These are phyloP conservation scores for Neoarthrinium moseri DNA, from an alignment of 2,329 filamentous ascomycete species.

Conservation along the genomic window DNA sequence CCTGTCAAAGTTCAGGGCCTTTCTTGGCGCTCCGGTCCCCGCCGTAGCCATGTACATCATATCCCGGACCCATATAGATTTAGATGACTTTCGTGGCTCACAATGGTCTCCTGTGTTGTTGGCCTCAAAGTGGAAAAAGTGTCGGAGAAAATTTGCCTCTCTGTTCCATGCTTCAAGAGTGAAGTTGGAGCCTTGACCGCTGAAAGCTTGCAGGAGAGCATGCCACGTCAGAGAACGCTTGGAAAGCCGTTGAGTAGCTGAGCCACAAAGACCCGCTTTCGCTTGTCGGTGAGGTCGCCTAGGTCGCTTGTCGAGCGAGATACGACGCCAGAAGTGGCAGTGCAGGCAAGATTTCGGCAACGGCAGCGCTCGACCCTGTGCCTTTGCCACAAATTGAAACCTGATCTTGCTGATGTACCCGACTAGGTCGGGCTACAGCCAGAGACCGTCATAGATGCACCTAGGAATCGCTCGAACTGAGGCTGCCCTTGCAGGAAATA, in stretches of 20 bases:
- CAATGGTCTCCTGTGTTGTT: neutral
- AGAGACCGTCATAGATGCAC: neutral
- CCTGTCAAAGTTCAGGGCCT: constrained; percentile 2
- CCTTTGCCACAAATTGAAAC: too few species aligned
- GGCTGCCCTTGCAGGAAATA: constrained; percentile 12
- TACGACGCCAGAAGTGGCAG: constrained; percentile 8
- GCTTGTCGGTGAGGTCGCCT: constrained; percentile 4
- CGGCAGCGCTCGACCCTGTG: constrained; percentile 20
- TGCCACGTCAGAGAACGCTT: constrained; percentile 7
- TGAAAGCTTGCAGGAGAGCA: constrained; percentile 2
- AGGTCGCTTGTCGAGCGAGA: neutral
- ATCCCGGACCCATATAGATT: too few species aligned
- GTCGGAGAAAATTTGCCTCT: neutral
- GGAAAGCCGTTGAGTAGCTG: neutral
- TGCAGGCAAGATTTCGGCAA: constrained; percentile 6
- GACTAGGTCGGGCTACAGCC: neutral
- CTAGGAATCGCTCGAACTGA: constrained; percentile 11
- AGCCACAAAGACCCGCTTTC: constrained; percentile 7
- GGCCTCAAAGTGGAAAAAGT: neutral
- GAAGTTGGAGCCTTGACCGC: neutral
- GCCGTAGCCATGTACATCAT: neutral
- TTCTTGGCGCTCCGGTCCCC: constrained; percentile 5
- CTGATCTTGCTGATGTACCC: constrained; percentile 11
- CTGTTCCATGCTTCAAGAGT: neutral
- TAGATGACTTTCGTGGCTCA: neutral